Conservation (phyloP, 768 basidiomycete genomes). For the Floccularia luteovirens region DNA sequence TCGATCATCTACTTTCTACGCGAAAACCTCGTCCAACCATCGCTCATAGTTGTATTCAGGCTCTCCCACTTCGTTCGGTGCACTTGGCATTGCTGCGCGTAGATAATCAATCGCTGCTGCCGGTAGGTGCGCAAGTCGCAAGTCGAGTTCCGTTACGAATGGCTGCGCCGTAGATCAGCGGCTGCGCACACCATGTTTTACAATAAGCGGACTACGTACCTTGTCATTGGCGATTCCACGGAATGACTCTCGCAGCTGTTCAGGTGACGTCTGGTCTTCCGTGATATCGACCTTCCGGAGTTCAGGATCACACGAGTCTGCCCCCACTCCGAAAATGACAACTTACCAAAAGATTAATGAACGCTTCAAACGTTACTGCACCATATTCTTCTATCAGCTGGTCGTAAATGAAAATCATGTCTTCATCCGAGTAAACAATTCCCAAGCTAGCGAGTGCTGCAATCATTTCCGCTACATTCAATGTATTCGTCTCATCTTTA, state of each 20-base stretch:
- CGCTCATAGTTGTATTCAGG: conserved; percentile 74
- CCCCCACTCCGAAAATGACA: neutral
- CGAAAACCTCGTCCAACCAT: conserved; percentile 78
- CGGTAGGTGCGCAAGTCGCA: conserved; percentile 79
- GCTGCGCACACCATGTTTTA: conserved; percentile 1
- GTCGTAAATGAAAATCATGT: conserved; percentile 77
- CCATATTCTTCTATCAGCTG: conserved; percentile 78
- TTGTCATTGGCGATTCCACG: conserved; percentile 87
- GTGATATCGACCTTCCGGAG: conserved; percentile 78
- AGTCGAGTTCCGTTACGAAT: conserved; percentile 89
- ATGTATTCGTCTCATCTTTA: conserved; percentile 84
- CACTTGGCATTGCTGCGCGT: conserved; percentile 69
- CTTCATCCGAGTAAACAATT: conserved; percentile 89
- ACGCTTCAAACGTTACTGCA: conserved; percentile 88
- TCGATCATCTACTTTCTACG: conserved; percentile 20
- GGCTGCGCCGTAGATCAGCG: conserved; percentile 43
- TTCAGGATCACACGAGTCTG: conserved; percentile 3
- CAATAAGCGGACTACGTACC: conserved; percentile 31
- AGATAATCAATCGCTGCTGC: conserved; percentile 72
- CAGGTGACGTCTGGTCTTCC: conserved; percentile 90
- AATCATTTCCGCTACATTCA: conserved; percentile 80
- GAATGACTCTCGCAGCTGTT: conserved; percentile 91
- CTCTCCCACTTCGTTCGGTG: conserved; percentile 46
- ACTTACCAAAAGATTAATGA: conserved; percentile 84
- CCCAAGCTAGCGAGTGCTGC: conserved; percentile 92